Evolutionary conservation across 2,329 filamentous ascomycete species (phyloP).

Genomic region (Cordyceps fumosorosea): DNA sequence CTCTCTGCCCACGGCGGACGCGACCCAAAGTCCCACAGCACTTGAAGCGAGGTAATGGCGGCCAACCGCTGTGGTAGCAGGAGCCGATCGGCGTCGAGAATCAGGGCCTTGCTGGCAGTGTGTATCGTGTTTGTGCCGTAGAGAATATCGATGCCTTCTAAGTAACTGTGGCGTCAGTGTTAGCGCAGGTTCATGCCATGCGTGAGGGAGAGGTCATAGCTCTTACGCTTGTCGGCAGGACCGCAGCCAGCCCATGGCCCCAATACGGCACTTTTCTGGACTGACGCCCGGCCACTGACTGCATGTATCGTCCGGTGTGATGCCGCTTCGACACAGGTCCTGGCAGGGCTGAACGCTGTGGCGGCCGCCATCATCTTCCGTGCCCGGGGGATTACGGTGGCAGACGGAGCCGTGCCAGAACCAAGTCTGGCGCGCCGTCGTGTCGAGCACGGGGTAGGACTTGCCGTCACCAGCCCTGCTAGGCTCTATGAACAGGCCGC

Average conservation of each 20-base stretch:
- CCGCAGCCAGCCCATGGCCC: conserved; percentile 26
- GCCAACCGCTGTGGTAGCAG: conserved; percentile 19
- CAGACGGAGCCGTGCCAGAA: conserved; percentile 22
- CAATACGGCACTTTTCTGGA: conserved; percentile 19
- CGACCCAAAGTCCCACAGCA: conserved; percentile 20
- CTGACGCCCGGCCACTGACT: conserved; percentile 17
- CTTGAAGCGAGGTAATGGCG: conserved; percentile 19
- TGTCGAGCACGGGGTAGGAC: conserved; percentile 1
- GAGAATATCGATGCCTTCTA: conserved; percentile 24
- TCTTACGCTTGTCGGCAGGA: conserved; percentile 25
- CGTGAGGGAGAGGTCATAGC: neutral
- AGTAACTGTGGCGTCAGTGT: conserved; percentile 17
- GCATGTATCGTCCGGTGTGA: conserved; percentile 14
- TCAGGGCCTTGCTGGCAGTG: conserved; percentile 17
- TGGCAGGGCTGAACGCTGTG: conserved; percentile 15
- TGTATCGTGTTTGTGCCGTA: conserved; percentile 25
- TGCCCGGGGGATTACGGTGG: conserved; percentile 17
- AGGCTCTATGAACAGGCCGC: conserved; percentile 4
- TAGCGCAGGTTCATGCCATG: neutral
- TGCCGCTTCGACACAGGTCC: conserved; percentile 17
- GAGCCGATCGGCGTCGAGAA: conserved; percentile 15
- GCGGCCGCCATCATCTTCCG: neutral
- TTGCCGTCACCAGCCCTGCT: conserved; percentile 8
- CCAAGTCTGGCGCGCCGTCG: conserved; percentile 17
- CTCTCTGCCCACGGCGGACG: conserved; percentile 9